phyloP scores from a whole-genome alignment of 805 yeast species.

The Sugiyamaella lignohabitans region DNA sequence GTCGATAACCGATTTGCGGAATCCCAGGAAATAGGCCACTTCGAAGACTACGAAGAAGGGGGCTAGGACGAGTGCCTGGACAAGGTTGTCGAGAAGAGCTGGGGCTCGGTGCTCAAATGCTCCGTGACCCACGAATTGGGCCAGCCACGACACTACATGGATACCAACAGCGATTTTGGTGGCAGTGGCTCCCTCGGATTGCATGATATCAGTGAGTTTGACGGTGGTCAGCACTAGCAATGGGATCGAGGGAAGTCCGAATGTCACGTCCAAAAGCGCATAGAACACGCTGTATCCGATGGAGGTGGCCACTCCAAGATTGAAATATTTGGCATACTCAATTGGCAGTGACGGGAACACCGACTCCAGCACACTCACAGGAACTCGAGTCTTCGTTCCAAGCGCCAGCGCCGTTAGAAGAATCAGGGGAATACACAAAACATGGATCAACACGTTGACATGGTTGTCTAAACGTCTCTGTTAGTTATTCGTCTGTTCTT shows the following conservation, averaged over 20 bases:
- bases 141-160: conserved; percentile 62
- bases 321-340: conserved; percentile 26
- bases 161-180: conserved; percentile 31
- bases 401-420: conserved; percentile 48
- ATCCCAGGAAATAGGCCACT: conserved; percentile 61
- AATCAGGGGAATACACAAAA: conserved; percentile 74
- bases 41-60: conserved; percentile 87
- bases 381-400: conserved; percentile 27
- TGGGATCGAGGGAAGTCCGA: conserved; percentile 43
- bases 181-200: conserved; percentile 28
- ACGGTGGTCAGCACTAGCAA: conserved; percentile 31
- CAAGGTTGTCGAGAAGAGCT: conserved; percentile 72
- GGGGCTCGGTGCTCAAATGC: conserved; percentile 77
- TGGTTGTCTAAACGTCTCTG: conserved; percentile 34
- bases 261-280: conserved; percentile 44
- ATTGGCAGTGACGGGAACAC: conserved; percentile 11
- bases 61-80: conserved; percentile 83
- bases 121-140: conserved; percentile 86
- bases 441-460: conserved; percentile 67
- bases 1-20: conserved; percentile 44
- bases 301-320: conserved; percentile 44
- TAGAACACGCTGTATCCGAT: conserved; percentile 54
- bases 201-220: conserved; percentile 24
- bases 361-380: conserved; percentile 9
- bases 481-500: no score